Evolutionary conservation across 148 eudicot species (phyloP), one percentile per base, ranked within the genome.

Genomic region (Diospyros kaki): DNA sequence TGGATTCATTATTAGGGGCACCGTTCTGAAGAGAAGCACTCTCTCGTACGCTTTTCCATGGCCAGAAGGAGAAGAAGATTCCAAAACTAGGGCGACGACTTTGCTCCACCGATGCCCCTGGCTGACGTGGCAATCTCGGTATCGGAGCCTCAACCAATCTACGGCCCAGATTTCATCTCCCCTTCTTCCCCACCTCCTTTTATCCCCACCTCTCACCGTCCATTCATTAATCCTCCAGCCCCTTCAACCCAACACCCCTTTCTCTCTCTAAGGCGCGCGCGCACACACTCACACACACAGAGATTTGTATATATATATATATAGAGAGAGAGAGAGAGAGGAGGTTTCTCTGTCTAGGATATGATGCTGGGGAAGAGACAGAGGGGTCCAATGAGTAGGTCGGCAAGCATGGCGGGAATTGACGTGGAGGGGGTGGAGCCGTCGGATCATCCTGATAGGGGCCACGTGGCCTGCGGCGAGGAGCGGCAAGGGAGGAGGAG

Each of bases 401-500:
- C 86, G 1, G 68, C 79, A 6, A 83, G 86, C 75, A 77, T 75
- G 79, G 61, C 79, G 8, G 77, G 73, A 52, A 64, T 83, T 55
- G 56, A 60, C 28, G 52, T 44, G 46, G 78, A 64, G 17, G 67
- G 5, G 5, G 5, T 11, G 2, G 42, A 18, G 5, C 52, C 75
- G 66, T 45, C 53, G 12, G 75, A 73, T 73, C 4, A 18, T 46
- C 17, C 15, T 41, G 15, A 44, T 28, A 28, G 28, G 8, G 11
- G 46, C 3, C 15, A n/a, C 12, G 1, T 13, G 46, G 46, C 38
- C 56, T 59, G 28, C 66, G 58, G 64, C 28, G n/a, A 72, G 17
- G 72, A 11, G 60, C 46, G 2, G 2, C 59, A 40, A 1, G 17
- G 38, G 58, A n/a, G 14, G 42, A 17, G 28, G 44, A n/a, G 62